Percentiles rank a stretch among this genome's conserved stretches.
Evolutionary conservation across 148 eudicot species (phyloP).

Genomic region (Pharnaceum exiguum): DNA sequence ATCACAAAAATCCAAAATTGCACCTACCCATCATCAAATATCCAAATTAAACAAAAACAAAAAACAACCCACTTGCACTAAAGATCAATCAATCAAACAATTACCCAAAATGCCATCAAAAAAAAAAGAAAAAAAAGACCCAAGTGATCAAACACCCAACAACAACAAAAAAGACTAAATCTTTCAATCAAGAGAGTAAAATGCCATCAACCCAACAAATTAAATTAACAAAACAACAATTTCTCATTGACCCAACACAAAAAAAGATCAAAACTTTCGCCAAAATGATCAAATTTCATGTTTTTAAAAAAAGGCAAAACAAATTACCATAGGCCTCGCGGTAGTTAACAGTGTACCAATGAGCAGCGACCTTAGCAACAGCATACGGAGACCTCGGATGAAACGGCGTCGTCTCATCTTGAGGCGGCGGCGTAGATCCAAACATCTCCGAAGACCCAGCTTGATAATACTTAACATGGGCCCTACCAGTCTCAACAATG

Average conservation of each 20-base stretch:
- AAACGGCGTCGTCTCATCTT: slow-evolving; percentile 68
- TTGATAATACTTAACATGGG: slow-evolving; percentile 65
- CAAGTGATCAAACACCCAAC: not conserved
- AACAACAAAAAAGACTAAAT: no score
- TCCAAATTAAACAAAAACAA: not conserved
- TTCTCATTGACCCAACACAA: not conserved
- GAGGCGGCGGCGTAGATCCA: slow-evolving; percentile 90
- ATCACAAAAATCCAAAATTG: not conserved
- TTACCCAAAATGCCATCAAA: no score
- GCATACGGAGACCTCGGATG: slow-evolving; percentile 96
- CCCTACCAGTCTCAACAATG: slow-evolving; percentile 56
- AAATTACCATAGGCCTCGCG: slow-evolving; percentile 80
- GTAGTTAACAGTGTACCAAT: slow-evolving; percentile 95
- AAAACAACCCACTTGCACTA: not conserved
- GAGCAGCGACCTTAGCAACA: slow-evolving; percentile 79
- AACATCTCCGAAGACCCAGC: slow-evolving; percentile 98
- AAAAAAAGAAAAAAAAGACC: no score
- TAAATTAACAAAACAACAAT: not conserved
- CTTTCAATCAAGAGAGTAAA: no score
- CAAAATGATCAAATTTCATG: not conserved
- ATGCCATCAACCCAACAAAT: no score
- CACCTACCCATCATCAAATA: not conserved
- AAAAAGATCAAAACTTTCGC: not conserved
- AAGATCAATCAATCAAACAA: not conserved
- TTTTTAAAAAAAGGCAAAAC: not conserved